Evolutionary conservation across 768 basidiomycete species (phyloP).

Genomic region (Boletus speciosus): DNA sequence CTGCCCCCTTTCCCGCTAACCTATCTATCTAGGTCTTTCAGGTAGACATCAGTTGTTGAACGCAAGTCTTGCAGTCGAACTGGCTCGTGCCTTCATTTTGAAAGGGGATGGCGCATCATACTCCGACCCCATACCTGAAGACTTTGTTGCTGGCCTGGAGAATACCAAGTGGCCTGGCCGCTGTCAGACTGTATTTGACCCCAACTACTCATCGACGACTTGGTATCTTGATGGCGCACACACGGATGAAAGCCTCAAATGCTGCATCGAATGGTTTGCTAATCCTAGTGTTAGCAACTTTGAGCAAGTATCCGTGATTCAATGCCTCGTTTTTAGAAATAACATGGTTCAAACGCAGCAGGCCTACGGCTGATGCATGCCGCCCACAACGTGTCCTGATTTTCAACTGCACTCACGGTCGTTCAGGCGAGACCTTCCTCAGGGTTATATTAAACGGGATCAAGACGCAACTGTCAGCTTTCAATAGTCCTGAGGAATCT

Average conservation of each 20-base stretch:
- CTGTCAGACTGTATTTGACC: slow-evolving; percentile 80
- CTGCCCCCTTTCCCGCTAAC: slow-evolving; percentile 1
- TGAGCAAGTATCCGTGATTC: slow-evolving; percentile 16
- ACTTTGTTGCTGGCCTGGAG: slow-evolving; percentile 61
- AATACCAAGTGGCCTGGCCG: slow-evolving; percentile 88
- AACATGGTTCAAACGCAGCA: background rate
- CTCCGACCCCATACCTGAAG: slow-evolving; percentile 39
- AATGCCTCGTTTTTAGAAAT: slow-evolving; percentile 1
- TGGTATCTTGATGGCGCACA: slow-evolving; percentile 98
- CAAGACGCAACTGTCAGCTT: slow-evolving; percentile 41
- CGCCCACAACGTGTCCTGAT: slow-evolving; percentile 59
- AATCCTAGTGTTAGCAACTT: slow-evolving; percentile 51
- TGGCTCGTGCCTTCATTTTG: slow-evolving; percentile 64
- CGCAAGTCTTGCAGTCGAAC: slow-evolving; percentile 77
- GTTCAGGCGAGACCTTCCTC: slow-evolving; percentile 76
- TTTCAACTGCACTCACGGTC: slow-evolving; percentile 94
- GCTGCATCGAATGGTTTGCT: slow-evolving; percentile 87
- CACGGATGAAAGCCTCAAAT: slow-evolving; percentile 84
- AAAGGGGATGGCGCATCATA: slow-evolving; percentile 20
- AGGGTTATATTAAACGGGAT: slow-evolving; percentile 52
- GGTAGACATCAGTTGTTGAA: slow-evolving; percentile 87
- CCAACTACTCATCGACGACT: slow-evolving; percentile 44
- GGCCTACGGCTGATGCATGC: slow-evolving; percentile 15
- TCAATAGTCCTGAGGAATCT: slow-evolving; percentile 37
- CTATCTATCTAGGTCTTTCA: slow-evolving; percentile 58